Evolutionary conservation across 805 yeast species (phyloP).

Genomic region (Kodamaea jinghongensis): DNA sequence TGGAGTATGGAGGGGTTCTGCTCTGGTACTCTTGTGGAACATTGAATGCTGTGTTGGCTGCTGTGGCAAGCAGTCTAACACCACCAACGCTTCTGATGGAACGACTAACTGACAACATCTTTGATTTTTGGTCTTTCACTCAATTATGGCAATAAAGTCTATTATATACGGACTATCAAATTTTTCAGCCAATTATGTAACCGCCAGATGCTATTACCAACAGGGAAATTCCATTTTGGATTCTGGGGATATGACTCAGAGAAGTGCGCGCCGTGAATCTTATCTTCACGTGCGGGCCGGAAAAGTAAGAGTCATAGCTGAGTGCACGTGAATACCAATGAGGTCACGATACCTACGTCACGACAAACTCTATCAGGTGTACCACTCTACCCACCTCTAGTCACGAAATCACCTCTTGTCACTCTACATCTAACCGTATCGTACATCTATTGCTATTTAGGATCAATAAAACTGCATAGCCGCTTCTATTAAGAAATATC

Average conservation of each 20-base stretch:
- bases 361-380: too few relatives aligned
- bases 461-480: too few relatives aligned
- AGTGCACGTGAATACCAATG: neutral
- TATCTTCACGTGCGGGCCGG: conserved; percentile 8
- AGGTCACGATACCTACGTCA: too few relatives aligned
- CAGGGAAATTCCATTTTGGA: too few relatives aligned
- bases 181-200: conserved; percentile 6
- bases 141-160: neutral
- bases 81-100: conserved; percentile 2
- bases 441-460: too few relatives aligned
- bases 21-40: conserved; percentile 62
- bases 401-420: too few relatives aligned
- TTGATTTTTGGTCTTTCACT: neutral
- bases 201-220: conserved; percentile 7
- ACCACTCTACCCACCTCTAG: too few relatives aligned
- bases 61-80: conserved; percentile 16
- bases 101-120: conserved; percentile 8
- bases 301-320: neutral
- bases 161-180: conserved; percentile 2
- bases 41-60: conserved; percentile 32
- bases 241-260: conserved; percentile 6
- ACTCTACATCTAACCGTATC: too few relatives aligned
- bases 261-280: conserved; percentile 4
- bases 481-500: too few relatives aligned
- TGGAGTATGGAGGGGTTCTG: conserved; percentile 86